A percentile compares a stretch with the other conserved stretches of the same genome.
Conservation (phyloP, 768 basidiomycete genomes). For the Strobilomyces echinocephalus region DNA sequence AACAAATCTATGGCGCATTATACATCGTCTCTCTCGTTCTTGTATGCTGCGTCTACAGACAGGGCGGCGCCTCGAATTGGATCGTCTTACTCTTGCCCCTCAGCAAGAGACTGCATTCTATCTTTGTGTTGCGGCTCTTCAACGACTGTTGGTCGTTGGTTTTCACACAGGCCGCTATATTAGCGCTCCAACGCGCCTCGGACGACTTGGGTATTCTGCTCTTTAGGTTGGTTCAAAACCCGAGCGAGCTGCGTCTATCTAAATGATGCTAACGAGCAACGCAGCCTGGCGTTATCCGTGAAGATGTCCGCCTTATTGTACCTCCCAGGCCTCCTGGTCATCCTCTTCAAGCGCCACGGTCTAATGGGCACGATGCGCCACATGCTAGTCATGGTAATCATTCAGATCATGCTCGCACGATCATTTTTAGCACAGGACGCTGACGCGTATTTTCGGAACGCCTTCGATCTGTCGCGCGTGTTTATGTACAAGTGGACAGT, state of each 20-base stretch:
- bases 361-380: constrained; percentile 48
- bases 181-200: constrained; percentile 55
- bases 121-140: constrained; percentile 87
- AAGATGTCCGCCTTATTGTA: constrained; percentile 95
- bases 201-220: constrained; percentile 63
- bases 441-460: constrained; percentile 61
- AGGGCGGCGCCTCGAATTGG: constrained; percentile 67
- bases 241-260: background rate
- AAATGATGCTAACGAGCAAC: constrained; percentile 1
- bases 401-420: constrained; percentile 59
- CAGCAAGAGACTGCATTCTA: constrained; percentile 92
- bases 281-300: constrained; percentile 63
- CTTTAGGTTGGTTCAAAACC: constrained; percentile 56
- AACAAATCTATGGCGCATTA: constrained; percentile 72
- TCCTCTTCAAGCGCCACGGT: constrained; percentile 74
- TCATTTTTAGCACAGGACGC: constrained; percentile 65
- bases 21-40: constrained; percentile 66
- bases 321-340: constrained; percentile 79
- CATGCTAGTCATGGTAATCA: constrained; percentile 32
- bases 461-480: constrained; percentile 83
- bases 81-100: constrained; percentile 65
- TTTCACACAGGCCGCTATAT: constrained; percentile 59
- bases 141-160: constrained; percentile 89
- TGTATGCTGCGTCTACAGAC: constrained; percentile 64
- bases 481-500: constrained; percentile 98